Conservation (phyloP, 805 yeast species). For the Candida tallmaniae region DNA sequence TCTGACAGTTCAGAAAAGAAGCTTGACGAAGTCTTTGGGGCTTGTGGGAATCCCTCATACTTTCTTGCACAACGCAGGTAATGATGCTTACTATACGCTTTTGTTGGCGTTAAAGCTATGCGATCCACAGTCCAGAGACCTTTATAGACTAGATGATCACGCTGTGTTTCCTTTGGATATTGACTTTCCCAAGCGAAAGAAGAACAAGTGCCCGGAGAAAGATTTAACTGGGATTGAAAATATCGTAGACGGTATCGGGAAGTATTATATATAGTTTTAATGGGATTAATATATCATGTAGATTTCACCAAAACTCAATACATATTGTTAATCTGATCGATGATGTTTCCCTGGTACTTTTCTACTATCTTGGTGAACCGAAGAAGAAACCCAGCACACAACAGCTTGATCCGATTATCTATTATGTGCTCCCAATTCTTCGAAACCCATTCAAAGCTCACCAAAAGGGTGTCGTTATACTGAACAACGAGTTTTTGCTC, state of each 20-base stretch:
- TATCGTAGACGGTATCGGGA: slow-evolving; percentile 1
- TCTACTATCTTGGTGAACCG: slow-evolving; percentile 20
- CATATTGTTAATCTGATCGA: slow-evolving; percentile 27
- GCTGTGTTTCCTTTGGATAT: slow-evolving; percentile 2
- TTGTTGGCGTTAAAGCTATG: slow-evolving; percentile 44
- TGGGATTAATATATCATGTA: not conserved
- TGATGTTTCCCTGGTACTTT: slow-evolving; percentile 23
- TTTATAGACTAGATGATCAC: slow-evolving; percentile 5
- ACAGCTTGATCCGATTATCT: slow-evolving; percentile 32
- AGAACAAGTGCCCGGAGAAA: slow-evolving; percentile 3
- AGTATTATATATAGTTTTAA: not conserved
- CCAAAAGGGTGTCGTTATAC: slow-evolving; percentile 16
- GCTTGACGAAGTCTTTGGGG: slow-evolving; percentile 42
- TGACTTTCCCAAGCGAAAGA: slow-evolving; percentile 2
- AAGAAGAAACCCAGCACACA: slow-evolving; percentile 38
- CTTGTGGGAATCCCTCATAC: slow-evolving; percentile 50
- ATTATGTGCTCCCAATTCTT: slow-evolving; percentile 32
- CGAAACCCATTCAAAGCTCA: slow-evolving; percentile 24
- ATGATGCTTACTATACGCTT: slow-evolving; percentile 62
- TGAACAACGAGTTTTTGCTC: slow-evolving; percentile 19
- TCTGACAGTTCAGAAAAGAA: slow-evolving; percentile 7
- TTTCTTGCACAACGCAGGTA: slow-evolving; percentile 65
- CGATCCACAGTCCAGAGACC: slow-evolving; percentile 23
- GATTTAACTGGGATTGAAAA: not conserved
- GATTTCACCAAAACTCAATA: slow-evolving; percentile 13